Evolutionary conservation across 108 stramenopile genomes (phyloP).

Genomic region (Craspedostauros australis): DNA sequence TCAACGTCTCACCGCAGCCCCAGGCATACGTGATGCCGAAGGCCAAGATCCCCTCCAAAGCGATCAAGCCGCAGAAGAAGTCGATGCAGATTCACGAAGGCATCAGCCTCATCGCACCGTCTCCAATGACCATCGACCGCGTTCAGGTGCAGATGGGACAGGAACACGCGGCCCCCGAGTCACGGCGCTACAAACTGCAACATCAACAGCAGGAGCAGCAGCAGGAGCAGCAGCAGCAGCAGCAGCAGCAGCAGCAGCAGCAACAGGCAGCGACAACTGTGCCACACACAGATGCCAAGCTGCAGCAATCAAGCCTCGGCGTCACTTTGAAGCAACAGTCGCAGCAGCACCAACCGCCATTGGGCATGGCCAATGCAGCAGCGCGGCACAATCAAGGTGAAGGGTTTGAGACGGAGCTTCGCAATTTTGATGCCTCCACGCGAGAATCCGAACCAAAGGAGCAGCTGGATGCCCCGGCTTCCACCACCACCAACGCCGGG

Average conservation of each 20-base stretch:
- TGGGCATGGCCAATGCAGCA: too few species aligned
- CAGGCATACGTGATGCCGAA: neutral
- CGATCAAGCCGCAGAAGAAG: neutral
- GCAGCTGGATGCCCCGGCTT: constrained; percentile 1
- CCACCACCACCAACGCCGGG: too few species aligned
- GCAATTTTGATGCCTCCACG: neutral
- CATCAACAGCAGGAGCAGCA: constrained; percentile 8
- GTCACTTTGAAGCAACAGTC: constrained; percentile 10
- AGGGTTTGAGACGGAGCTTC: constrained; percentile 24
- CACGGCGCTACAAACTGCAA: constrained; percentile 4
- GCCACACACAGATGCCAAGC: neutral
- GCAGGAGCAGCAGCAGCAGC: constrained; percentile 1
- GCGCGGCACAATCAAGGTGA: too few species aligned
- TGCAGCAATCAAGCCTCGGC: too few species aligned
- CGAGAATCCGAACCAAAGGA: neutral
- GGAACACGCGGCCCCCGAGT: constrained; percentile 24
- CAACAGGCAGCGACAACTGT: constrained; percentile 1
- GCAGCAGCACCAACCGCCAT: constrained; percentile 9
- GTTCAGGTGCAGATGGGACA: constrained; percentile 23
- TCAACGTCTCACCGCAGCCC: neutral
- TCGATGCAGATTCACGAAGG: constrained; percentile 20
- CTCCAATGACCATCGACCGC: constrained; percentile 29
- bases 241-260: constrained; percentile 1
- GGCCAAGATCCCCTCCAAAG: neutral
- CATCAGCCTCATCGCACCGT: constrained; percentile 15